phyloP scores from a whole-genome alignment of 2,329 filamentous ascomycete species.

The Pseudophaeomoniella oleicola region DNA sequence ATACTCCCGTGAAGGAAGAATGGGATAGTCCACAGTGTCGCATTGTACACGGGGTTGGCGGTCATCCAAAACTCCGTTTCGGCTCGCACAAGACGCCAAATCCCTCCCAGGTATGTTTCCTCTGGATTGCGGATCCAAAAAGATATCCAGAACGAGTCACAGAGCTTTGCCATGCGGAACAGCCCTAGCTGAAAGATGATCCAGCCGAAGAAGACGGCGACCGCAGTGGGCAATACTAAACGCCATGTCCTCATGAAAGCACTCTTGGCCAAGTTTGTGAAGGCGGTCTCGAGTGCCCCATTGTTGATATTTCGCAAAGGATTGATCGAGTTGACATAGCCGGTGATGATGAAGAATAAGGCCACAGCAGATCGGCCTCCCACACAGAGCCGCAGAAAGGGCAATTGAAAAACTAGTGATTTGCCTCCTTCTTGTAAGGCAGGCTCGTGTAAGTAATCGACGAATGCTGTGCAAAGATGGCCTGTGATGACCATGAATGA shows the following conservation, averaged over 20 bases:
- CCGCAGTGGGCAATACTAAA: constrained; percentile 13
- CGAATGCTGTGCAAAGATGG: constrained; percentile 26
- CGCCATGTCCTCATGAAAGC: constrained; percentile 11
- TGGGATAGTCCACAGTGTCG: constrained; percentile 27
- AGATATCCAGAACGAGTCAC: constrained; percentile 14
- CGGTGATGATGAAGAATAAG: constrained; percentile 17
- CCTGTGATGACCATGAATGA: constrained; percentile 27
- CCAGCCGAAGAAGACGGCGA: constrained; percentile 12
- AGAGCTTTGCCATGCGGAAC: constrained; percentile 10
- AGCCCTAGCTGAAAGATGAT: constrained; percentile 12
- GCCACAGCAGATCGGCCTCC: constrained; percentile 13
- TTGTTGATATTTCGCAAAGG: constrained; percentile 12
- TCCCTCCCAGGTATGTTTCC: constrained; percentile 7
- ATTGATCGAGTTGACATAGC: constrained; percentile 16
- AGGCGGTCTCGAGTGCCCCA: constrained; percentile 10
- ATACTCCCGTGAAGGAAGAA: constrained; percentile 27
- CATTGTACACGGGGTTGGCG: constrained; percentile 26
- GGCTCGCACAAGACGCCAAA: constrained; percentile 9
- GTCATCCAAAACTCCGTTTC: constrained; percentile 19
- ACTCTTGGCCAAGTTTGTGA: constrained; percentile 11
- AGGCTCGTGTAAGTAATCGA: constrained; percentile 24
- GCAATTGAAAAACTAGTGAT: constrained; percentile 12
- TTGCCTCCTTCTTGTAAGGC: constrained; percentile 10
- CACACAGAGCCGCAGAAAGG: constrained; percentile 13
- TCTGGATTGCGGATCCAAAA: constrained; percentile 6